Base-by-base conservation (phyloP, 345 rosid genomes). In the Brassica rapa region DNA sequence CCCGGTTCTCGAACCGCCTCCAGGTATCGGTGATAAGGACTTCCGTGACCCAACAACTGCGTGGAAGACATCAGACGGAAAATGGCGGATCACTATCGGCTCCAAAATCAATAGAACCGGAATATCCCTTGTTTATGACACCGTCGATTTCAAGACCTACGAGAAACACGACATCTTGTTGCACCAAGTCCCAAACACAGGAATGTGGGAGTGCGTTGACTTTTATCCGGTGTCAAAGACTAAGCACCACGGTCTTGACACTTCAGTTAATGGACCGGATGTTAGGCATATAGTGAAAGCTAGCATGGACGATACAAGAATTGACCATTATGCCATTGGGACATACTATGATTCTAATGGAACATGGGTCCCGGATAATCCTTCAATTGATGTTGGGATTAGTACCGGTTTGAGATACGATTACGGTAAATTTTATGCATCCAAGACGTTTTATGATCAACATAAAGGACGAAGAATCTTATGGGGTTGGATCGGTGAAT, bases 11-110 rank as follows among this genome's bases (percentile, higher is more conserved):
- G 82, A 79, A 68, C 96, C 97, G 0, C 98, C 98, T 4, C 87
- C 87, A 0, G 91, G 94, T 35, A 83, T 90, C 35, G 67, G 66
- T 14, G 4, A 16, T 60, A 81, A 81, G 87, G 98, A 94, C 75
- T 93, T 93, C 85, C 93, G 98, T 2, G 98, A 93, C 69, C 98
- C 98, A 0, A 93, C 98, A 3, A 94, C 98, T 0, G 98, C 96
- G 16, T 94, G 98, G 98, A 66, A 62, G 5, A 89, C 94, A 39
- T 85, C 92, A 0, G 80, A 82, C 8, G 98, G 97, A 3, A 94
- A 90, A 69, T 94, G 98, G 98, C 82, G 98, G 11, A 78, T 94
- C 23, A 60, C 86, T 1, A 83, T 94, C 5, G 98, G 98, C 25
- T 86, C 98, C 6, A 94, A 88, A 72, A 15, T 90, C 67, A 87